Base-by-base conservation (phyloP, 768 basidiomycete genomes). In the Lactarius sp. region DNA sequence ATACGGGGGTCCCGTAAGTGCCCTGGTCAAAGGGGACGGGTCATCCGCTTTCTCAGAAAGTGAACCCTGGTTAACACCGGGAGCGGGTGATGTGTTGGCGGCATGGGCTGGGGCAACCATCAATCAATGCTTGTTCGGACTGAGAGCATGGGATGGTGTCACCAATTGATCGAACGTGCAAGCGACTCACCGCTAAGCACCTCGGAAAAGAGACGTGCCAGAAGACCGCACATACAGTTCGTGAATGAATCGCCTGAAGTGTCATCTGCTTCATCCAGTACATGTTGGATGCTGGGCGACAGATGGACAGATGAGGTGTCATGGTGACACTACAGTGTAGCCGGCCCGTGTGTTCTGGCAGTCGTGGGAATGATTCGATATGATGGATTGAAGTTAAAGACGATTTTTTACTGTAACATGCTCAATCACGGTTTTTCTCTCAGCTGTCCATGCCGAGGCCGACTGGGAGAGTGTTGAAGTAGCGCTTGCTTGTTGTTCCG, bases 121-220 rank as follows among this genome's bases (percentile, higher is more conserved):
- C 18, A 41, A 49, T 60, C 54, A 56, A 51, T 46, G 8, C 6
- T 3, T 46, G 33, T 46, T 31, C 16, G 27, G 16, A 22, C 7
- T 44, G 16, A 39, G 7, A n/a, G 16, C 16, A 22, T 6, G 18
- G n/a, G 10, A n/a, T n/a, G 4, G n/a, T 13, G 22, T 56, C 47
- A 65, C 59, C 58, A 22, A 51, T 51, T 33, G 13, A 51, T 52
- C 36, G 47, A 20, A 47, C 39, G 20, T 6, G 59, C 16, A 14
- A 41, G 6, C 6, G 27, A 18, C 22, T 31, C 8, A 22, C 20
- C 6, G 27, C 31, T 20, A 56, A 58, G n/a, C 6, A 37, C 33
- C 46, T 27, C 22, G 20, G 34, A 42, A 49, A 6, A 53, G 27
- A 49, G 31, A 12, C 14, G 14, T 47, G 16, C 31, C 31, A 16